Percentiles rank a stretch among this genome's conserved stretches.
Evolutionary conservation across 1,284 basidiomycete genomes (phyloP).

Genomic region (Microbotryomycetes sp.): DNA sequence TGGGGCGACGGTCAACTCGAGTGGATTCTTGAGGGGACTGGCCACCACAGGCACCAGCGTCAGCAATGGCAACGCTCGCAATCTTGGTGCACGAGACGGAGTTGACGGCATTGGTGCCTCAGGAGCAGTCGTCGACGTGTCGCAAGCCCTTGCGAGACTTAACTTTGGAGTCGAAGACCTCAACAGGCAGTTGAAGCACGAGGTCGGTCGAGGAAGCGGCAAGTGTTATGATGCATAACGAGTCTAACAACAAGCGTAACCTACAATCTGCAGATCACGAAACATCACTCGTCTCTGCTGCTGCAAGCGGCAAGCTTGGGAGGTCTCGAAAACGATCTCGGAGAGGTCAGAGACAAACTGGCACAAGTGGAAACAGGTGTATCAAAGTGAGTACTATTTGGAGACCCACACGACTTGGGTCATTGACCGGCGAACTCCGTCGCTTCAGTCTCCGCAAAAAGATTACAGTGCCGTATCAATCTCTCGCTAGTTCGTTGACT

Average conservation of each 20-base stretch:
- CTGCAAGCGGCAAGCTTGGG: conserved; percentile 54
- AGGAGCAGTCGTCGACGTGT: conserved; percentile 59
- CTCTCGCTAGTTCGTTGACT: conserved; percentile 60
- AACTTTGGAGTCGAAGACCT: conserved; percentile 80
- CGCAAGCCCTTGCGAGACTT: conserved; percentile 73
- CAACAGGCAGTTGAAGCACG: conserved; percentile 71
- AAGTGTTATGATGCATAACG: conserved; percentile 66
- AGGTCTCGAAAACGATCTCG: conserved; percentile 58
- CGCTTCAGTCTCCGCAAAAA: conserved; percentile 72
- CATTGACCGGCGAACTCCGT: conserved; percentile 11
- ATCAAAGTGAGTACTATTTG: conserved; percentile 7
- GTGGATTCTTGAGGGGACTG: conserved; percentile 1
- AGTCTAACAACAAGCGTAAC: conserved; percentile 50
- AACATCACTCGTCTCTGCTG: conserved; percentile 45
- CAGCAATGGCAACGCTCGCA: neutral
- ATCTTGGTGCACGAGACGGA: conserved; percentile 4
- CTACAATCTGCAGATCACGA: conserved; percentile 41
- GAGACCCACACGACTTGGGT: too few relatives aligned
- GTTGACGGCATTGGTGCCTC: neutral
- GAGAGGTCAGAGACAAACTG: conserved; percentile 40
- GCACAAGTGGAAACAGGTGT: conserved; percentile 35
- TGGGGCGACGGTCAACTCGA: neutral
- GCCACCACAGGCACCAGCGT: neutral
- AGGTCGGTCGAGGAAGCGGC: conserved; percentile 64
- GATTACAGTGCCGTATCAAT: conserved; percentile 71